Percentiles rank a stretch among this genome's conserved stretches.
Evolutionary conservation across 2,329 filamentous ascomycete genomes (phyloP).

Genomic region (Aspergillus spinulosporus): DNA sequence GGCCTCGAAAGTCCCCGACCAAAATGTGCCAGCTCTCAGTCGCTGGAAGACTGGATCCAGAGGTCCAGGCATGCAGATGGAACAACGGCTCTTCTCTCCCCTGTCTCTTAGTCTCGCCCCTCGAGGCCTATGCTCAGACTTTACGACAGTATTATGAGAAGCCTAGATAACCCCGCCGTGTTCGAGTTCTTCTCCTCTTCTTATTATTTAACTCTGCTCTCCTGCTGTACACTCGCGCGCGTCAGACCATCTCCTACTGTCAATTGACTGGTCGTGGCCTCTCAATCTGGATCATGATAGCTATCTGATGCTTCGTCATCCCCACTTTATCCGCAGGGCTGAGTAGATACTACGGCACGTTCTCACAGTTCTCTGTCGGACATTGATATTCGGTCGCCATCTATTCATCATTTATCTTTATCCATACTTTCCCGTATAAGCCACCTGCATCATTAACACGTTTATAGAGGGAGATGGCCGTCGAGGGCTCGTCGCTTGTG

Average conservation of each 20-base stretch:
- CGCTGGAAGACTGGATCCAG: conserved; percentile 1
- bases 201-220: conserved; percentile 10
- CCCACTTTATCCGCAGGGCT: conserved; percentile 20
- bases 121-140: conserved; percentile 25
- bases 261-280: conserved; percentile 15
- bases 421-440: neutral
- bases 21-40: neutral
- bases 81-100: conserved; percentile 15
- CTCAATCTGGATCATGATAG: conserved; percentile 6
- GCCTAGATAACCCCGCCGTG: conserved; percentile 21
- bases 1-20: neutral
- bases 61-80: conserved; percentile 3
- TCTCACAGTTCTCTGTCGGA: conserved; percentile 1
- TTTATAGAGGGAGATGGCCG: neutral
- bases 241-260: conserved; percentile 9
- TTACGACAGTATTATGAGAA: conserved; percentile 15
- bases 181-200: conserved; percentile 8
- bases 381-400: neutral
- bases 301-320: conserved; percentile 16
- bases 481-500: neutral
- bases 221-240: conserved; percentile 6
- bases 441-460: neutral
- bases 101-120: conserved; percentile 11
- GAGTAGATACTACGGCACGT: neutral
- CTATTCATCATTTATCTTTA: neutral